phyloP scores from a whole-genome alignment of 768 basidiomycete species.

The Lentinus tigrinus region DNA sequence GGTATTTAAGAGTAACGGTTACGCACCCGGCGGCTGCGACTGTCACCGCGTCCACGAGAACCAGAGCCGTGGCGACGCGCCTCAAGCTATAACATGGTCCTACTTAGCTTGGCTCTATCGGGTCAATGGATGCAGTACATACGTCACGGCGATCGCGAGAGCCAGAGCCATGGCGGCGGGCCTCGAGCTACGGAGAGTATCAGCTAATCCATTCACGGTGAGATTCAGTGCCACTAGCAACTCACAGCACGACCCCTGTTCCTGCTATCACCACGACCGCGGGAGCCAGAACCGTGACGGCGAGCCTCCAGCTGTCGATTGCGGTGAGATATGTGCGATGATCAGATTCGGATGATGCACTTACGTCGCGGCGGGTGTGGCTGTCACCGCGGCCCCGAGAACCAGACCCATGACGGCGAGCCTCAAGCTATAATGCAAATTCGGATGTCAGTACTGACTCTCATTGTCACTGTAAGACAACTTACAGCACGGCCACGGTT shows the following conservation, averaged over 20 bases:
- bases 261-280: not conserved
- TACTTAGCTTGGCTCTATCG: too few species aligned
- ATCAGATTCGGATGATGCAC: not conserved
- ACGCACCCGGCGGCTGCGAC: not conserved
- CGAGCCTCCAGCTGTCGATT: constrained; percentile 1
- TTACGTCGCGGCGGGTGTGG: constrained; percentile 6
- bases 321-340: not conserved
- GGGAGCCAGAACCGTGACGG: constrained; percentile 4
- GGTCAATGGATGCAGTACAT: not conserved
- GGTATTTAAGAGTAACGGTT: too few species aligned
- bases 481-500: constrained; percentile 8
- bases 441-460: not conserved
- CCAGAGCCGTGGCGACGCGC: constrained; percentile 8
- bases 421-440: not conserved
- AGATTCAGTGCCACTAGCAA: too few species aligned
- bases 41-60: constrained; percentile 4
- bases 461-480: too few species aligned
- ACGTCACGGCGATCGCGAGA: constrained; percentile 7
- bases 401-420: constrained; percentile 6
- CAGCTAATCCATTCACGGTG: too few species aligned
- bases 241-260: too few species aligned
- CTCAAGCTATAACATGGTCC: not conserved
- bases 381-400: constrained; percentile 5
- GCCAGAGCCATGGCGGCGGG: constrained; percentile 7
- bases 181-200: not conserved